Evolutionary conservation across 2,329 filamentous ascomycete species (phyloP), one percentile per base, ranked within the genome.

Genomic region (Pestalotiopsis sp.): DNA sequence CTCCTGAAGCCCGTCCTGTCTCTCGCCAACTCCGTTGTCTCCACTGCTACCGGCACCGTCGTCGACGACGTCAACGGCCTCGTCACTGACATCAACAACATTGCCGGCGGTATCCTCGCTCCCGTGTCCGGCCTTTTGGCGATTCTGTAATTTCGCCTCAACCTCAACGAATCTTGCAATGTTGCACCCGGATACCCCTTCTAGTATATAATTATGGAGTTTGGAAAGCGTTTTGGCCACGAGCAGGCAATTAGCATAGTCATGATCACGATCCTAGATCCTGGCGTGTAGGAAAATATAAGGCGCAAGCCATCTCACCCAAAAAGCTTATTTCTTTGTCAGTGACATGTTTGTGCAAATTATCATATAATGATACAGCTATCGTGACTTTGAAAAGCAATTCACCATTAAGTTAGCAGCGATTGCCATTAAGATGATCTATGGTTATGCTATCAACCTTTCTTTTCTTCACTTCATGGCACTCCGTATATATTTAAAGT

Each of bases 1-100:
- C 64, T 78, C 14, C 67, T 74, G 63, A 72, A 71, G 63, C 74
- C 72, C 49, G 58, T 78, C 68, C 36, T 76, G 62, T 65, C n/a
- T 45, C 75, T 76, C 66, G 71, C 72, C 41, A 56, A 67, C 3
- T 63, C 70, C 31, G 72, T 72, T 45, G 72, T 76, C 60, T 70
- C 68, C 38, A 59, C 62, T 49, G 63, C 69, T 14, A 71, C 70
- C 36, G 70, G 67, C 45, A 64, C 69, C 52, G 60, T 76, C 41
- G 70, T 70, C 65, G 20, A 39, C n/a, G 68, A 75, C 66, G 72
- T 74, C 66, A 69, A 69, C 59, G 58, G 65, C 45, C 66, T 73
- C 9, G 65, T 78, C 20, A 62, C 69, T 41, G 58, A 71, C 58
- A 41, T 73, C 49, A 56, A 74, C 67, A 61, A 58, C n/a, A 49